These are phyloP conservation scores for Phytophthora lateralis DNA, from an alignment of 352 stramenopile genomes.

Conservation along the genomic window DNA sequence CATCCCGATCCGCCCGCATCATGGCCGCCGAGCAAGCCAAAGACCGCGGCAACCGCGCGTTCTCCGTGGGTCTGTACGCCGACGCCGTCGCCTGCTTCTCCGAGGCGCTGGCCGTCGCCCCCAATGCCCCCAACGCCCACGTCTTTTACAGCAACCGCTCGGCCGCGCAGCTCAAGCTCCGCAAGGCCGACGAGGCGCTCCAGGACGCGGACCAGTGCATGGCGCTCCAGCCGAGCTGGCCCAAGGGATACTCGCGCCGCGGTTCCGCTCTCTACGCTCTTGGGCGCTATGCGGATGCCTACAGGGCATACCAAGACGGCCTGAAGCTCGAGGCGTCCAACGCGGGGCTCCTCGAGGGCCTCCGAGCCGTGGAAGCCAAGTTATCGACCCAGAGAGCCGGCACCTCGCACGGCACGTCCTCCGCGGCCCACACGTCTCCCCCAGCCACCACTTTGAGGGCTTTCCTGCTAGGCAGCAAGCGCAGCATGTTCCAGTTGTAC, in stretches of 20 bases:
- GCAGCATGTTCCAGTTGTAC: slow-evolving; percentile 69
- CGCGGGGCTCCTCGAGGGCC: slow-evolving; percentile 68
- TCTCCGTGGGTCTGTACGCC: slow-evolving; percentile 67
- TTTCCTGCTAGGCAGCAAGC: slow-evolving; percentile 67
- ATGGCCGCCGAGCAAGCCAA: slow-evolving; percentile 91
- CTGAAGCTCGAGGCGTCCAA: slow-evolving; percentile 68
- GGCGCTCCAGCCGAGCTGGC: slow-evolving; percentile 73
- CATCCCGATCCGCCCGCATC: slow-evolving; percentile 1
- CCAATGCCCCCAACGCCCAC: slow-evolving; percentile 44
- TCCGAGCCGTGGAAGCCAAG: slow-evolving; percentile 64
- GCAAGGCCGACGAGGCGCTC: slow-evolving; percentile 67
- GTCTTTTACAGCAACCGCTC: slow-evolving; percentile 89
- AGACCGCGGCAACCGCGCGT: slow-evolving; percentile 83
- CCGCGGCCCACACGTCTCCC: slow-evolving; percentile 8
- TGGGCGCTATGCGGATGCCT: slow-evolving; percentile 69
- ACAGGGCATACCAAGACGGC: slow-evolving; percentile 81
- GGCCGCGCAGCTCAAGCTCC: slow-evolving; percentile 80
- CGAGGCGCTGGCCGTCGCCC: slow-evolving; percentile 72
- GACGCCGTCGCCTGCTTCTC: slow-evolving; percentile 78
- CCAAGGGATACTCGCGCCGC: slow-evolving; percentile 89
- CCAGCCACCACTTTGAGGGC: slow-evolving; percentile 35
- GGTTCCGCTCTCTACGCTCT: slow-evolving; percentile 75
- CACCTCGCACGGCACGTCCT: slow-evolving; percentile 1
- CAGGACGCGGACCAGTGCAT: slow-evolving; percentile 85
- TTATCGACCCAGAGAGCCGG: slow-evolving; percentile 34